Conservation (phyloP, 2,329 filamentous ascomycete genomes). For the Lasiodiplodia gonubiensis region DNA sequence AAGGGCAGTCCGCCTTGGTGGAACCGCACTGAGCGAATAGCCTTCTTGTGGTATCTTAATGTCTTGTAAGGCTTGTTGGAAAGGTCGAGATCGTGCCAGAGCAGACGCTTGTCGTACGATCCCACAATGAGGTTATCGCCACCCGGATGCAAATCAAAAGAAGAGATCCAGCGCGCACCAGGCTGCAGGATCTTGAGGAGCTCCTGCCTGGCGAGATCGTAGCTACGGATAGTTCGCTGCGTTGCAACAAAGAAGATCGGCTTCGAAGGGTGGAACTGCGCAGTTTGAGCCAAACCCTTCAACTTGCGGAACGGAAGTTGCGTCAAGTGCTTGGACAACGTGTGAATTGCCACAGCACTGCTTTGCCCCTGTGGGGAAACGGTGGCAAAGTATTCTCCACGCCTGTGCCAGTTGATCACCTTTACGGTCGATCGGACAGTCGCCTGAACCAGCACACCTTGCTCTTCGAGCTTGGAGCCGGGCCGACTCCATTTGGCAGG, state of each 20-base stretch:
- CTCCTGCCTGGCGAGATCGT: constrained; percentile 90
- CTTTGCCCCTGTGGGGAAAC: constrained; percentile 81
- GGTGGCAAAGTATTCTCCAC: constrained; percentile 92
- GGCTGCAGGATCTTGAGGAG: constrained; percentile 93
- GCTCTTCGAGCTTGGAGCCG: constrained; percentile 71
- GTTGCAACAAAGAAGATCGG: constrained; percentile 97
- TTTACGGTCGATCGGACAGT: constrained; percentile 83
- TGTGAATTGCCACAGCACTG: constrained; percentile 90
- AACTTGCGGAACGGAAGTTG: constrained; percentile 88
- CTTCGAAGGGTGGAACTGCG: constrained; percentile 91
- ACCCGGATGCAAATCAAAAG: constrained; percentile 88
- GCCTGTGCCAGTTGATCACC: constrained; percentile 89
- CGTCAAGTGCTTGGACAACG: constrained; percentile 89
- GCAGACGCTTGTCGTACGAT: constrained; percentile 88
- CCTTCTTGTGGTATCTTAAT: constrained; percentile 90
- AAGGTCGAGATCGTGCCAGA: constrained; percentile 97
- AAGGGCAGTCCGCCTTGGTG: constrained; percentile 80
- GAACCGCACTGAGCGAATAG: constrained; percentile 86
- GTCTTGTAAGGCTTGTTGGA: constrained; percentile 93
- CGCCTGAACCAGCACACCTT: constrained; percentile 79
- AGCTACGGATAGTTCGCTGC: constrained; percentile 88
- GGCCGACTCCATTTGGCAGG: constrained; percentile 85
- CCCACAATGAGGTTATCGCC: constrained; percentile 95
- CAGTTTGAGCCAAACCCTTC: constrained; percentile 80
- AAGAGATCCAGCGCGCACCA: constrained; percentile 92